phyloP scores from a whole-genome alignment of 2,329 filamentous ascomycete genomes.

The Hypocrella siamensis region DNA sequence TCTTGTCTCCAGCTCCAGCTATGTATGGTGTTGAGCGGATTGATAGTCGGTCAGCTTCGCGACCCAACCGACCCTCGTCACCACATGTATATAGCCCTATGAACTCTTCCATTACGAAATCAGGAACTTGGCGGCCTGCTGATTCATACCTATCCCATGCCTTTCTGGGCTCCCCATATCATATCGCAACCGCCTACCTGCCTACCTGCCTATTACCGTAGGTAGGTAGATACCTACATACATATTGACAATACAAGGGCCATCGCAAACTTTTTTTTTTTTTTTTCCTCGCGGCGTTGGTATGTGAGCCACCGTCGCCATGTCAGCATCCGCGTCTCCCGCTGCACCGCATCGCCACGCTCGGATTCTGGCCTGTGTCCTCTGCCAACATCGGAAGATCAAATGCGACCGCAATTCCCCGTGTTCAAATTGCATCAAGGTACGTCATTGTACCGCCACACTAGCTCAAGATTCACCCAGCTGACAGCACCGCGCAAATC shows the following conservation, averaged over 20 bases:
- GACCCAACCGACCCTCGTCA: no score
- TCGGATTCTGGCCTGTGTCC: slow-evolving; percentile 36
- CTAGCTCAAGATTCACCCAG: not conserved
- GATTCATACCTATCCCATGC: no score
- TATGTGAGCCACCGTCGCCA: slow-evolving; percentile 12
- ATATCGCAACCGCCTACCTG: not conserved
- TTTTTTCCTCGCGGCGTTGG: slow-evolving; percentile 7
- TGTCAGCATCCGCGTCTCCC: slow-evolving; percentile 13
- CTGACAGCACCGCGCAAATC: not conserved
- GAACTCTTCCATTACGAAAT: no score
- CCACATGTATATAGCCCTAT: no score
- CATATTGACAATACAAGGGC: not conserved
- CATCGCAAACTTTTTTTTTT: not conserved
- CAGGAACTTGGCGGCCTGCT: no score
- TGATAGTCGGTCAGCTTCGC: no score
- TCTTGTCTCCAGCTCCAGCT: no score
- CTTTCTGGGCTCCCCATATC: no score
- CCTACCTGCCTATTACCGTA: not conserved
- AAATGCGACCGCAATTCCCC: slow-evolving; percentile 45
- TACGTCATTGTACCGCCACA: no score
- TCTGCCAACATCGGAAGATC: slow-evolving; percentile 47
- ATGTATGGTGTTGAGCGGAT: no score
- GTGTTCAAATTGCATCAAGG: slow-evolving; percentile 45
- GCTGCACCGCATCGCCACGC: slow-evolving; percentile 20
- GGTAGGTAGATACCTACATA: no score